phyloP scores from a whole-genome alignment of 768 basidiomycete genomes.

The Kwoniella shandongensis region DNA sequence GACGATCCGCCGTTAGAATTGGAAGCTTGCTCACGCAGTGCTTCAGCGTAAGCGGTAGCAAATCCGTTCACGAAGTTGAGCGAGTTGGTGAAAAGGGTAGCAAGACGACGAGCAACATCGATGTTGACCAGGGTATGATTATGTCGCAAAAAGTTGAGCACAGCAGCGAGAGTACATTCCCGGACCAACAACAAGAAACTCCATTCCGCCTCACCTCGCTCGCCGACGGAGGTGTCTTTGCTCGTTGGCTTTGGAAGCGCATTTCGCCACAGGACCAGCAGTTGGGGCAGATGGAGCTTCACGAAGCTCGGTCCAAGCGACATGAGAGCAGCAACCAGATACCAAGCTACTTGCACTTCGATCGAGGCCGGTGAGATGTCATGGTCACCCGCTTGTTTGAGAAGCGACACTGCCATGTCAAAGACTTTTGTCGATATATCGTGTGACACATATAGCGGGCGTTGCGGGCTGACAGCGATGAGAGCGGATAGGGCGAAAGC shows the following conservation, averaged over 20 bases:
- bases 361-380: slow-evolving; percentile 75
- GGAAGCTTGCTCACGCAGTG: slow-evolving; percentile 58
- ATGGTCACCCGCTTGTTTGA: slow-evolving; percentile 89
- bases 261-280: slow-evolving; percentile 95
- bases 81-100: slow-evolving; percentile 81
- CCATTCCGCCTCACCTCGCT: slow-evolving; percentile 77
- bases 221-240: slow-evolving; percentile 70
- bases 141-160: slow-evolving; percentile 80
- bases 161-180: slow-evolving; percentile 83
- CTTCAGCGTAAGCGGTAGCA: slow-evolving; percentile 68
- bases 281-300: slow-evolving; percentile 84
- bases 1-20: slow-evolving; percentile 31
- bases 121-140: slow-evolving; percentile 76
- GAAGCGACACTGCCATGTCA: slow-evolving; percentile 82
- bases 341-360: slow-evolving; percentile 94
- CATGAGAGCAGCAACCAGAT: slow-evolving; percentile 83
- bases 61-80: slow-evolving; percentile 87
- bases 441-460: slow-evolving; percentile 90
- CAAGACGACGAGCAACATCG: slow-evolving; percentile 84
- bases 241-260: slow-evolving; percentile 91
- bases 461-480: slow-evolving; percentile 77
- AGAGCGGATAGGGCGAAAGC: slow-evolving; percentile 86
- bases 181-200: slow-evolving; percentile 84
- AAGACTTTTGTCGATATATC: slow-evolving; percentile 85
- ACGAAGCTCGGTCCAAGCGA: slow-evolving; percentile 90